Conservation (phyloP, 2,329 filamentous ascomycete species). For the Monosporascus sp. region DNA sequence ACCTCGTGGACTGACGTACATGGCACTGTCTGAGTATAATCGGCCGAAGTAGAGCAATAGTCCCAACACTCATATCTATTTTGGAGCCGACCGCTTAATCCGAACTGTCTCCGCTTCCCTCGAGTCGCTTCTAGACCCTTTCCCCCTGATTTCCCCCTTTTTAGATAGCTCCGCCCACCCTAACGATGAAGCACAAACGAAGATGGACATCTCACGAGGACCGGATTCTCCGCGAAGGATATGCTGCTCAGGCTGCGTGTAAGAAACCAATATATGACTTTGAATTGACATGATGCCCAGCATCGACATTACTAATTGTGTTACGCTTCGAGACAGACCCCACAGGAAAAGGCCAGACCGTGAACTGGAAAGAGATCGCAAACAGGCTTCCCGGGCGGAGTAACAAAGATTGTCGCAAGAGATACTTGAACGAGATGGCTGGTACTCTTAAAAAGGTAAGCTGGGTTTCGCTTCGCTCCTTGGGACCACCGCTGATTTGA, state of each 20-base stretch:
- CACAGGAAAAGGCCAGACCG: conserved; percentile 1
- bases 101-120: neutral
- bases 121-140: neutral
- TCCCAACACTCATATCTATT: neutral
- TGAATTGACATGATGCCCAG: neutral
- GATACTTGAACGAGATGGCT: conserved; percentile 1
- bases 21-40: neutral
- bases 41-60: neutral
- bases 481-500: neutral
- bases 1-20: neutral
- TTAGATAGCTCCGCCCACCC: neutral
- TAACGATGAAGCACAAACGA: conserved; percentile 1
- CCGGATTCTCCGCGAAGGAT: conserved; percentile 1
- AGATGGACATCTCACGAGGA: conserved; percentile 1
- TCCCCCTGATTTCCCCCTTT: neutral
- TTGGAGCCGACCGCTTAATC: neutral
- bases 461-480: no score
- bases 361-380: conserved; percentile 3
- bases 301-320: neutral
- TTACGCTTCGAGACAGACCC: neutral
- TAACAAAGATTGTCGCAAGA: conserved; percentile 1
- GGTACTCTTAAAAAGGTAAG: conserved; percentile 1
- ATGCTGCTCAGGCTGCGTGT: neutral
- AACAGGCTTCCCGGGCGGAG: neutral
- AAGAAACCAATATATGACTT: neutral